phyloP scores from a whole-genome alignment of 495 filamentous ascomycete species.

The Penicillium pulvis region DNA sequence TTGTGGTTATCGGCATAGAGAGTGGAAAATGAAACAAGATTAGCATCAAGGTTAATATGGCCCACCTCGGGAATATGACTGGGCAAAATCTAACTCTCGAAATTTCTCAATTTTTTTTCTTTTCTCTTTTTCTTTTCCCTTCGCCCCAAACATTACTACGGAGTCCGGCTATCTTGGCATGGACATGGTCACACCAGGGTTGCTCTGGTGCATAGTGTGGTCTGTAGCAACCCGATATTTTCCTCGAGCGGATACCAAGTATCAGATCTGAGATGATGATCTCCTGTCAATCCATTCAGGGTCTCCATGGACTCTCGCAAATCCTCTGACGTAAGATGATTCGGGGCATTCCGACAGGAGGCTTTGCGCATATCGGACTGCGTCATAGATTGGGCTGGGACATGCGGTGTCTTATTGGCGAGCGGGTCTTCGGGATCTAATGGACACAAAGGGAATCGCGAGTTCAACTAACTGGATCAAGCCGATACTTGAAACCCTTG shows the following conservation, averaged over 20 bases:
- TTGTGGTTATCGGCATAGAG: not conserved
- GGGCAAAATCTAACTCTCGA: not conserved
- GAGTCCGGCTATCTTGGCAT: not conserved
- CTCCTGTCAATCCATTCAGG: constrained; percentile 18
- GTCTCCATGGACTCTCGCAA: not conserved
- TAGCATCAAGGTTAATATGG: no score
- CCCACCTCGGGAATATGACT: not conserved
- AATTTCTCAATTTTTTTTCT: no score
- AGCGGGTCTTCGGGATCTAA: constrained; percentile 5
- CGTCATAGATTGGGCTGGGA: constrained; percentile 17
- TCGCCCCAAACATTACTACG: not conserved
- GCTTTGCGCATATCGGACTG: constrained; percentile 10
- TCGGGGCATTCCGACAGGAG: constrained; percentile 24
- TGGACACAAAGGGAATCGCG: not conserved
- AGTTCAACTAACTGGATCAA: not conserved
- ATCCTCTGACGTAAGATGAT: constrained; percentile 22
- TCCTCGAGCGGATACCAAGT: constrained; percentile 3
- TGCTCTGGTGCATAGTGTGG: not conserved
- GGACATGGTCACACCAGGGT: not conserved
- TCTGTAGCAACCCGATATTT: constrained; percentile 5
- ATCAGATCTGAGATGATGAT: constrained; percentile 25
- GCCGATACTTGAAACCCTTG: not conserved
- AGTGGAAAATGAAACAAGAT: no score
- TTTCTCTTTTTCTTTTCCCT: not conserved
- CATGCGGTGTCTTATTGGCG: constrained; percentile 13